phyloP scores from a whole-genome alignment of 495 filamentous ascomycete species.

The Podospora sp. region DNA sequence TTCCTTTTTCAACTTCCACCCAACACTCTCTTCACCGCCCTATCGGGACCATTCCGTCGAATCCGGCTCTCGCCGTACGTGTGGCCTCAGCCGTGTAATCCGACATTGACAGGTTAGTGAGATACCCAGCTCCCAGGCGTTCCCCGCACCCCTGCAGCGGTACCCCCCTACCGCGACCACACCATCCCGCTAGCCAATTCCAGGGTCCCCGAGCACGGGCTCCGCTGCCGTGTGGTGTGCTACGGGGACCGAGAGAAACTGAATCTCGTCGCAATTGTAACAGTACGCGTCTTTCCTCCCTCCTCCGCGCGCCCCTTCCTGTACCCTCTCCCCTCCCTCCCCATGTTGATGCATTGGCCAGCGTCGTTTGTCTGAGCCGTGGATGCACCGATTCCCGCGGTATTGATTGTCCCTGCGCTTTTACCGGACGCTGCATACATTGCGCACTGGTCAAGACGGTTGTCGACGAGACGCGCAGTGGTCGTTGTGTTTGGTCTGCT shows the following conservation, averaged over 20 bases:
- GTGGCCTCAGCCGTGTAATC: conserved; percentile 4
- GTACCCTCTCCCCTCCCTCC: conserved; percentile 3
- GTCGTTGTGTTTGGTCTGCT: neutral
- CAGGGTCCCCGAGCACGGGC: conserved; percentile 11
- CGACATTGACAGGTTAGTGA: conserved; percentile 19
- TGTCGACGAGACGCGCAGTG: neutral
- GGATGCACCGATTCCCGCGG: neutral
- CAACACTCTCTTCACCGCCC: neutral
- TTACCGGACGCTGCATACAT: neutral
- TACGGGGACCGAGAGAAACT: conserved; percentile 22
- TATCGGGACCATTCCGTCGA: neutral
- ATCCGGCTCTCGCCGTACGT: neutral
- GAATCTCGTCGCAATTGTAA: conserved; percentile 24
- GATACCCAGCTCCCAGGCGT: conserved; percentile 10
- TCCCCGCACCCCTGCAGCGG: neutral
- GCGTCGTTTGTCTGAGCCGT: neutral
- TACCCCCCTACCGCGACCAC: conserved; percentile 30
- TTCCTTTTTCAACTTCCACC: neutral
- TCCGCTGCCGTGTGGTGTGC: conserved; percentile 14
- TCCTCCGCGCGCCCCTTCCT: conserved; percentile 21
- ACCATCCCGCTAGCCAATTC: conserved; percentile 30
- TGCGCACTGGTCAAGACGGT: neutral
- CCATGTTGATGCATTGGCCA: conserved; percentile 12
- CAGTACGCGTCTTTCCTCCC: conserved; percentile 35
- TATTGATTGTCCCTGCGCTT: neutral